Percentiles rank a stretch among this genome's conserved stretches.
Evolutionary conservation across 441 rosid genomes (phyloP).

Genomic region (Geranium incanum): DNA sequence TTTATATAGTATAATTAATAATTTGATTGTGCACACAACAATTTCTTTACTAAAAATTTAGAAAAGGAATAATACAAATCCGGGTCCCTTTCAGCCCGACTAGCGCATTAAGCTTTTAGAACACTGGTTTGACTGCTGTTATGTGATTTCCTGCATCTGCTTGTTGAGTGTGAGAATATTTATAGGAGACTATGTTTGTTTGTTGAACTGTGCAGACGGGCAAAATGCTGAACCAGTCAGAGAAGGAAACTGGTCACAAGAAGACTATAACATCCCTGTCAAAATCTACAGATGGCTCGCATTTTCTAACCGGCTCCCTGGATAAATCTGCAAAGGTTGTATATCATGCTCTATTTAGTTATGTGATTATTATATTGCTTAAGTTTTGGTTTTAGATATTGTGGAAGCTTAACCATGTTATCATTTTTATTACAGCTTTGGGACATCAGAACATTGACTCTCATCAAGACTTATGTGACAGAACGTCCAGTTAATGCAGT

Average conservation of each 20-base stretch:
- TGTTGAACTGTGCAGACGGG: constrained; percentile 52
- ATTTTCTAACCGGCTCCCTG: constrained; percentile 73
- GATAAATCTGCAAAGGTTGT: constrained; percentile 89
- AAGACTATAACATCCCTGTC: constrained; percentile 67
- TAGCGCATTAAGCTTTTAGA: too few relatives aligned
- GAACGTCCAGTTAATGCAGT: constrained; percentile 87
- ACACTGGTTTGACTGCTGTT: too few relatives aligned
- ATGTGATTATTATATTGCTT: not conserved
- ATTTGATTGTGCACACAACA: too few relatives aligned
- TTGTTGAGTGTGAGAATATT: not conserved
- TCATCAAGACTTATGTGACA: constrained; percentile 65
- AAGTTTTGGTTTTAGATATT: not conserved
- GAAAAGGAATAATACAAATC: too few relatives aligned
- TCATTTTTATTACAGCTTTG: constrained; percentile 48
- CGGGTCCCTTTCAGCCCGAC: too few relatives aligned
- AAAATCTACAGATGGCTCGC: constrained; percentile 70
- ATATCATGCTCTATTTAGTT: not conserved
- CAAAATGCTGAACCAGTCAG: constrained; percentile 55
- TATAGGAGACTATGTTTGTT: not conserved
- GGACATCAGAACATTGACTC: constrained; percentile 65
- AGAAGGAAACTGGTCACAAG: constrained; percentile 65
- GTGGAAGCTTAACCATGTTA: not conserved
- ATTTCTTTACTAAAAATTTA: too few relatives aligned
- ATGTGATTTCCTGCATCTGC: not conserved
- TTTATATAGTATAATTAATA: too few relatives aligned